These are phyloP conservation scores for Cupressus sempervirens DNA, from an alignment of 75 land plant species.

Conservation along the genomic window DNA sequence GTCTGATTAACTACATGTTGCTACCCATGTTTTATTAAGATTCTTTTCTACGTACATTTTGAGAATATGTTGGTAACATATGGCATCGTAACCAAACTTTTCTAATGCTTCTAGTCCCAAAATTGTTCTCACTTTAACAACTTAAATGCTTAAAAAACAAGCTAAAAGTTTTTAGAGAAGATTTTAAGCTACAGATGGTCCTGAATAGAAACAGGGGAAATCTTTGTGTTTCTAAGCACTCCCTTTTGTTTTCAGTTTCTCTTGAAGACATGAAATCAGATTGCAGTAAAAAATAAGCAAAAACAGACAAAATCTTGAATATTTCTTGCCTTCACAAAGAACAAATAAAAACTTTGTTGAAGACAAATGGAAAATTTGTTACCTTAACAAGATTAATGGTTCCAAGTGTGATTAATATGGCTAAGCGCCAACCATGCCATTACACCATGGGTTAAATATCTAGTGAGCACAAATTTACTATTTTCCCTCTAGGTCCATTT, in stretches of 20 bases:
- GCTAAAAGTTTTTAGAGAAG: not conserved
- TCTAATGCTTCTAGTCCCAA: not conserved
- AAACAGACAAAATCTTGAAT: not conserved
- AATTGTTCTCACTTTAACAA: not conserved
- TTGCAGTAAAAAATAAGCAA: not conserved
- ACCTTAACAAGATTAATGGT: not conserved
- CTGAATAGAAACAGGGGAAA: not conserved
- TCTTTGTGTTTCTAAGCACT: not conserved
- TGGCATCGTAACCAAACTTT: not conserved
- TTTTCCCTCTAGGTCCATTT: not conserved
- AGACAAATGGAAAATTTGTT: too few relatives aligned
- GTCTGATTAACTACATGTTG: not conserved
- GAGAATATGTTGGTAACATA: not conserved
- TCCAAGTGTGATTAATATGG: not conserved
- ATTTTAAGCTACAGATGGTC: not conserved
- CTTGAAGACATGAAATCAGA: not conserved
- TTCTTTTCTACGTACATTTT: not conserved
- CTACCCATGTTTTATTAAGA: not conserved
- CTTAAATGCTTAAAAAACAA: not conserved
- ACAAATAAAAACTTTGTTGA: not conserved
- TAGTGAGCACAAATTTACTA: not conserved
- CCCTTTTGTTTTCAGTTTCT: not conserved
- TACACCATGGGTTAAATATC: not conserved
- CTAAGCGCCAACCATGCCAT: not conserved
- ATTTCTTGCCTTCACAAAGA: too few relatives aligned